Evolutionary conservation across 1,139 yeast species (phyloP).

Genomic region (Scheffersomyces stambukii): DNA sequence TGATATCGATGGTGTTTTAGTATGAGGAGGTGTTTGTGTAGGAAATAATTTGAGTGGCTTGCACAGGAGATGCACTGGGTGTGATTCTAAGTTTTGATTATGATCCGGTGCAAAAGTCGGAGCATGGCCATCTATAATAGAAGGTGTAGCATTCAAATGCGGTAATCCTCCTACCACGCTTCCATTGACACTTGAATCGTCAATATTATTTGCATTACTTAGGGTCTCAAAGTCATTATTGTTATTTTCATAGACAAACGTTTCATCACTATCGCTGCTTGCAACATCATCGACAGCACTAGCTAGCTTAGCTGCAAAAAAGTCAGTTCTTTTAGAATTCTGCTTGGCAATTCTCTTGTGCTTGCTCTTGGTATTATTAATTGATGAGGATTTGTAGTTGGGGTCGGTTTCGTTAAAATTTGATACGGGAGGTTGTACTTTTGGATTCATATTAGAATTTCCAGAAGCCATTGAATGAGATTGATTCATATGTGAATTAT

Average conservation of each 20-base stretch:
- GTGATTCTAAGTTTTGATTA: slow-evolving; percentile 3
- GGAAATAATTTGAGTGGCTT: slow-evolving; percentile 3
- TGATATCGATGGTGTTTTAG: slow-evolving; percentile 14
- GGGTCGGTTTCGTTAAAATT: no score
- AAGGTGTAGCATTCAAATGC: slow-evolving; percentile 2
- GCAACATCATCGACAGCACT: slow-evolving; percentile 91
- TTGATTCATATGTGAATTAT: no score
- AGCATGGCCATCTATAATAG: slow-evolving; percentile 3
- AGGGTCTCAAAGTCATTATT: slow-evolving; percentile 12
- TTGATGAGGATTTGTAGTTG: slow-evolving; percentile 3
- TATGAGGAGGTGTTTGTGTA: no score
- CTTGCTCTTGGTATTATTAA: slow-evolving; percentile 7
- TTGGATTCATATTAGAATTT: no score
- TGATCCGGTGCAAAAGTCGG: slow-evolving; percentile 3
- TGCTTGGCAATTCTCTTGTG: slow-evolving; percentile 22
- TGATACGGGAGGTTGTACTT: no score
- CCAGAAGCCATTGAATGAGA: no score
- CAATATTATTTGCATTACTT: slow-evolving; percentile 7
- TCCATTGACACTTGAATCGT: slow-evolving; percentile 12
- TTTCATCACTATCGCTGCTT: slow-evolving; percentile 84
- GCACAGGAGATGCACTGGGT: no score
- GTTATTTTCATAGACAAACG: slow-evolving; percentile 80
- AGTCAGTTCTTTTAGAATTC: slow-evolving; percentile 69
- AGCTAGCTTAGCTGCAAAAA: slow-evolving; percentile 90
- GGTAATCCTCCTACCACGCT: slow-evolving; percentile 6